Conservation (phyloP, 2,329 filamentous ascomycete genomes). For the Pseudonectria buxi region DNA sequence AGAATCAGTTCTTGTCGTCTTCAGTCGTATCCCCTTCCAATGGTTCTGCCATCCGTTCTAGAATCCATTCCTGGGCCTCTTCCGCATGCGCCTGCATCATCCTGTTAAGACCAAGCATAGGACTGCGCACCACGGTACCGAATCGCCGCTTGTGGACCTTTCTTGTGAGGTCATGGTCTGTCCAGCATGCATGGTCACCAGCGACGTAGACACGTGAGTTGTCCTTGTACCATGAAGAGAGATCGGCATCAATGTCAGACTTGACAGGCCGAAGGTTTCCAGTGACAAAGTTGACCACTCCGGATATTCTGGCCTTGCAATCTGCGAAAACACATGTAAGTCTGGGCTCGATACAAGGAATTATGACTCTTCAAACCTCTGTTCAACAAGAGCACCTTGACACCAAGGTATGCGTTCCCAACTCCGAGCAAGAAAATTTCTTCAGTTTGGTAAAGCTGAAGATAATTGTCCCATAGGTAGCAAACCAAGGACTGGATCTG, state of each 20-base stretch:
- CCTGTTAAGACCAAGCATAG: slow-evolving; percentile 39
- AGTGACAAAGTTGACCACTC: slow-evolving; percentile 75
- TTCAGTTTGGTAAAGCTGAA: slow-evolving; percentile 66
- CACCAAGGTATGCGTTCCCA: slow-evolving; percentile 79
- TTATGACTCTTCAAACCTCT: slow-evolving; percentile 46
- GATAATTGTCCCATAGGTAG: slow-evolving; percentile 96
- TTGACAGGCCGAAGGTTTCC: slow-evolving; percentile 71
- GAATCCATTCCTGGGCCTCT: slow-evolving; percentile 48
- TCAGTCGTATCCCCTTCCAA: slow-evolving; percentile 41
- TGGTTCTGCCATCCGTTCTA: slow-evolving; percentile 28
- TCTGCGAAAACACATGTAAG: slow-evolving; percentile 30
- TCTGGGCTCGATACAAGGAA: slow-evolving; percentile 1
- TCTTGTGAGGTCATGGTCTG: slow-evolving; percentile 50
- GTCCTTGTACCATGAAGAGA: slow-evolving; percentile 76
- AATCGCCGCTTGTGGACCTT: slow-evolving; percentile 56
- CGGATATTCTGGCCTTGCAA: slow-evolving; percentile 61
- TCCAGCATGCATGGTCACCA: slow-evolving; percentile 69
- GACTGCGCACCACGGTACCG: slow-evolving; percentile 49
- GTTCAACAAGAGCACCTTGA: slow-evolving; percentile 73
- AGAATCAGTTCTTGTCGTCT: slow-evolving; percentile 34
- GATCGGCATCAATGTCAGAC: slow-evolving; percentile 66
- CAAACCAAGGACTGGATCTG: slow-evolving; percentile 67
- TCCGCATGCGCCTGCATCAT: slow-evolving; percentile 51
- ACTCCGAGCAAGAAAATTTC: slow-evolving; percentile 82
- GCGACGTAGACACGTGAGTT: slow-evolving; percentile 77